Base-by-base conservation (phyloP, 1,284 basidiomycete species). In the Boletus semigastroideus region DNA sequence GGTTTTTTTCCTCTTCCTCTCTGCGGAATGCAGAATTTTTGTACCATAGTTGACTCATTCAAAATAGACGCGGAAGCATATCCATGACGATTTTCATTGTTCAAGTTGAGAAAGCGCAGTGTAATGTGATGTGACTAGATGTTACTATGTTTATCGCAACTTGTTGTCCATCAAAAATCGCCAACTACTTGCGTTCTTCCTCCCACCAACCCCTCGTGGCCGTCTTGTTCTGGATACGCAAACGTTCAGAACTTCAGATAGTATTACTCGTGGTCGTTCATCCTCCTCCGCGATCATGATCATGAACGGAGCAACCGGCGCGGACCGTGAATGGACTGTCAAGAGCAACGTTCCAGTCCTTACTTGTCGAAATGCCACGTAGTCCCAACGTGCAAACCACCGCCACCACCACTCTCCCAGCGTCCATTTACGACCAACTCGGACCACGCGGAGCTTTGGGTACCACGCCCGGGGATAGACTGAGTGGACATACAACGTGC, bases 381-480 rank as follows among this genome's bases (percentile, higher is more conserved):
- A 2, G 55, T 58, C 2, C 51, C 37, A 22, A 61, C 45, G 14
- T 58, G 56, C 33, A 60, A 61, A 9, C 55, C 47, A 31, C 30
- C 19, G 6, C 36, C 19, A 60, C 31, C 31, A 14, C 22, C 22
- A 25, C 25, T 7, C 5, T 13, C 31, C 0, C 8, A 6, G 8
- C 2, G 27, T 42, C 16, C 59, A 33, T 20, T 48, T 42, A 6
- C 47, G 57, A 27, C 33, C 45, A 11, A 59, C 51, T 10, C 9
- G 20, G 34, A 59, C 61, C 39, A 49, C 48, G 8, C 63, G 19
- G 5, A 14, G 13, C 17, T 20, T 25, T 51, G 56, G 34, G 54
- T n/a, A n/a, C n/a, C n/a, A n/a, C 49, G 28, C 63, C 54, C 4
- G 52, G 57, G 19, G n/a, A n/a, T n/a, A n/a, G n/a, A 60, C 43